These are phyloP conservation scores for Microthyrium microscopicum DNA, from an alignment of 2,329 filamentous ascomycete genomes.

Conservation along the genomic window DNA sequence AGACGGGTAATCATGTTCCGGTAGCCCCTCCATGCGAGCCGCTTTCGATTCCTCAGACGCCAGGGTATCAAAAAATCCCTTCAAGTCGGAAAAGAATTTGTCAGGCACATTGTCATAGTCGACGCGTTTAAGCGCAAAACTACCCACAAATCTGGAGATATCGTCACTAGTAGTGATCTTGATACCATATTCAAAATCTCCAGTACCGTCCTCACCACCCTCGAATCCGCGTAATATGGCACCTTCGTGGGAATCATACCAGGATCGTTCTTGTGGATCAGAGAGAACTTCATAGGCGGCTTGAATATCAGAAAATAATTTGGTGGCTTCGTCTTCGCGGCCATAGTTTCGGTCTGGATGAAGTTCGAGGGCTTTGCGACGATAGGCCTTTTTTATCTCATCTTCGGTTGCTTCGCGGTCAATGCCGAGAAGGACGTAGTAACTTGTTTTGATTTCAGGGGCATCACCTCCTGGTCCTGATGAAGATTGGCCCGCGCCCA, in stretches of 20 bases:
- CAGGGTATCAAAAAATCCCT: constrained; percentile 63
- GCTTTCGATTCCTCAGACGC: constrained; percentile 65
- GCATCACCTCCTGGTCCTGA: constrained; percentile 13
- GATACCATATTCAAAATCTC: constrained; percentile 47
- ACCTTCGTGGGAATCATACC: constrained; percentile 92
- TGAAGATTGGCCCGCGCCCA: constrained; percentile 32
- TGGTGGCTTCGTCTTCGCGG: constrained; percentile 68
- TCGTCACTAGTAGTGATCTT: constrained; percentile 67
- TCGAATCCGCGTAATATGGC: constrained; percentile 59
- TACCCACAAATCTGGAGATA: constrained; percentile 59
- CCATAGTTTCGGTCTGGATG: constrained; percentile 90
- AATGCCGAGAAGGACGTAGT: constrained; percentile 71
- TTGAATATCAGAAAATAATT: constrained; percentile 79
- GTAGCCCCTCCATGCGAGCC: constrained; percentile 47
- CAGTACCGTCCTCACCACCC: constrained; percentile 22
- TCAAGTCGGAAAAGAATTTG: constrained; percentile 72
- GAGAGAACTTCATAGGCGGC: constrained; percentile 91
- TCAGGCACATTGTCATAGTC: constrained; percentile 64
- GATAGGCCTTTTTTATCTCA: constrained; percentile 92
- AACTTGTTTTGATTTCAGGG: constrained; percentile 45
- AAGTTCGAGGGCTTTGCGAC: constrained; percentile 75
- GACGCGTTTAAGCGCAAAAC: constrained; percentile 60
- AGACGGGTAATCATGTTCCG: constrained; percentile 53
- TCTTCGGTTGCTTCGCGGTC: constrained; percentile 60
- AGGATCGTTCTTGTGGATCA: constrained; percentile 85